Evolutionary conservation across 2,329 filamentous ascomycete species (phyloP).

Genomic region (Mycogone perniciosa): DNA sequence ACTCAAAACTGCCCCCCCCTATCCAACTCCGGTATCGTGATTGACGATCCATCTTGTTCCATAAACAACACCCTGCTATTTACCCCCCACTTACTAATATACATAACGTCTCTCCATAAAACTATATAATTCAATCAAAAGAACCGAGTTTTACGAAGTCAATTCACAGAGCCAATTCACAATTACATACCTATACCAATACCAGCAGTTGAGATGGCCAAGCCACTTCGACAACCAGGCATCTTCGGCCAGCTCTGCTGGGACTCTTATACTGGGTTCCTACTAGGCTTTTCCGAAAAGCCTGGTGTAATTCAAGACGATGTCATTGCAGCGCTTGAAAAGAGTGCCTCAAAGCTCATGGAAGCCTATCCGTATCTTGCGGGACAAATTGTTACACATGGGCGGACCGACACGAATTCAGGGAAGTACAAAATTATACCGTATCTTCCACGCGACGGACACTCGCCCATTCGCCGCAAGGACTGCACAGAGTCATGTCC

Average conservation of each 20-base stretch:
- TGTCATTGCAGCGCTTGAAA: background rate
- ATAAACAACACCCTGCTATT: no score
- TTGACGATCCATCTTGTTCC: no score
- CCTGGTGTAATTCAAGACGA: background rate
- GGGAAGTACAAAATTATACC: constrained; percentile 7
- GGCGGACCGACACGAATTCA: constrained; percentile 2
- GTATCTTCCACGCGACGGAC: background rate
- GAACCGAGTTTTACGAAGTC: no score
- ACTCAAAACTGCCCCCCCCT: no score
- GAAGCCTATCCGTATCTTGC: constrained; percentile 5
- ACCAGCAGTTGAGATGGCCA: background rate
- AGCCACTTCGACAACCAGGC: constrained; percentile 2
- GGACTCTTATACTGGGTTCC: constrained; percentile 5
- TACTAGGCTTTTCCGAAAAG: background rate
- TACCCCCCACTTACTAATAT: no score
- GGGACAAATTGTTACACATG: constrained; percentile 1
- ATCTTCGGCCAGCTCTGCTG: constrained; percentile 9
- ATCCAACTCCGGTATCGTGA: no score
- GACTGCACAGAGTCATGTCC: constrained; percentile 4
- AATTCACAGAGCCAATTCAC: no score
- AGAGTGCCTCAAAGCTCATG: background rate
- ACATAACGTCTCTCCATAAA: no score
- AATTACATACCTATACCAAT: no score
- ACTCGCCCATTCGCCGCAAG: constrained; percentile 1
- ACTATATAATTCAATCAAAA: no score